These are phyloP conservation scores for Diaporthe sp. DNA, from an alignment of 2,329 filamentous ascomycete genomes.

Conservation along the genomic window DNA sequence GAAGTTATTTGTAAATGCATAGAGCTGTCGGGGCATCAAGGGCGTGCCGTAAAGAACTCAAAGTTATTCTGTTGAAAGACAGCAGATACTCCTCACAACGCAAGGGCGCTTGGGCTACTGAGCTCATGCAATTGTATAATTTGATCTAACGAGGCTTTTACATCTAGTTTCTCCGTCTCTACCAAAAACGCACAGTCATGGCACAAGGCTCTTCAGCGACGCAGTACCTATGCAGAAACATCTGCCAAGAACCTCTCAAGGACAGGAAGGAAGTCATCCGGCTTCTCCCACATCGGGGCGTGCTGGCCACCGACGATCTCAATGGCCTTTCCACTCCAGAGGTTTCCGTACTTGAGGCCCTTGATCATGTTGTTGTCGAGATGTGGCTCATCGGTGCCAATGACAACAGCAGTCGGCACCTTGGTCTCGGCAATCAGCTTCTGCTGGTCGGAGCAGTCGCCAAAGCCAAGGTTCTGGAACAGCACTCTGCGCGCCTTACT, in stretches of 20 bases:
- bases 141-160: neutral
- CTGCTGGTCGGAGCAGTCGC: neutral
- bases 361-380: conserved; percentile 7
- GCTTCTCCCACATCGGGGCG: neutral
- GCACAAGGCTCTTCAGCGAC: neutral
- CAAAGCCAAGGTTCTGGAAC: neutral
- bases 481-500: neutral
- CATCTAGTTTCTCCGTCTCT: neutral
- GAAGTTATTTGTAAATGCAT: no score
- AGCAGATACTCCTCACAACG: neutral
- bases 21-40: no score
- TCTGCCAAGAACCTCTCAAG: neutral
- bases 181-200: neutral
- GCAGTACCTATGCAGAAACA: neutral
- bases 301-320: neutral
- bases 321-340: neutral
- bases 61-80: no score
- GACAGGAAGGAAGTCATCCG: neutral
- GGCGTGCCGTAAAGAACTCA: no score
- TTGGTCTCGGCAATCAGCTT: neutral
- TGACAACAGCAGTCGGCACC: neutral
- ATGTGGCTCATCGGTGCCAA: neutral
- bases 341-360: neutral
- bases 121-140: neutral
- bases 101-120: neutral